These are phyloP conservation scores for Fagopyrum homotropicum DNA, from an alignment of 148 eudicot genomes.

Conservation along the genomic window DNA sequence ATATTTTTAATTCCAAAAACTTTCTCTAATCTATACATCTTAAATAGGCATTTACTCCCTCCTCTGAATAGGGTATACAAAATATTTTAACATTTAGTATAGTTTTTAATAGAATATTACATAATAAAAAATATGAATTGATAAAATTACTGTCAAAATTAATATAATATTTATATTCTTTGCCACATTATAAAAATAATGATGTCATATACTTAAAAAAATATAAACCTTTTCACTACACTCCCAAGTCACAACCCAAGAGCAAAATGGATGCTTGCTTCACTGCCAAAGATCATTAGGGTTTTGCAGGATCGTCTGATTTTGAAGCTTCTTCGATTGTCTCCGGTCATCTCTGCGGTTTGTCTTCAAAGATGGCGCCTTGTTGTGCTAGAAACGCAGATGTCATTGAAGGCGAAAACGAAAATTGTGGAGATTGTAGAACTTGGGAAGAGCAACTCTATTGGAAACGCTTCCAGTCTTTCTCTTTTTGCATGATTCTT, in stretches of 20 bases:
- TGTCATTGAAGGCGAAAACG: not conserved
- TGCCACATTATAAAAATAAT: too few species aligned
- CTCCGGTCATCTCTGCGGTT: not conserved
- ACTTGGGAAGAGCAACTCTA: constrained; percentile 11
- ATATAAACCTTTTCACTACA: not conserved
- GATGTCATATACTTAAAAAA: too few species aligned
- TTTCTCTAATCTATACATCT: too few species aligned
- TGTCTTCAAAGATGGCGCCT: not conserved
- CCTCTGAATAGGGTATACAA: too few species aligned
- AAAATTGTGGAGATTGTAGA: not conserved
- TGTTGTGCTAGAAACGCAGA: not conserved
- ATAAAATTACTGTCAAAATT: not conserved
- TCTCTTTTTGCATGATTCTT: not conserved
- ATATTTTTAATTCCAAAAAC: too few species aligned
- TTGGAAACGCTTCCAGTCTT: constrained; percentile 9
- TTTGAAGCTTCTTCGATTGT: not conserved
- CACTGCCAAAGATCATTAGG: not conserved
- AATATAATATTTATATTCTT: too few species aligned
- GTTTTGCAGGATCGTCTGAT: constrained; percentile 2
- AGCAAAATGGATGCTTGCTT: too few species aligned
- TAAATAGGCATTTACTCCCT: too few species aligned
- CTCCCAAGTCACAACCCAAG: too few species aligned
- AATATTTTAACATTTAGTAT: too few species aligned
- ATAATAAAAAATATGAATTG: not conserved
- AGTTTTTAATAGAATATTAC: too few species aligned